Base-by-base conservation (phyloP, 1,284 basidiomycete genomes). In the Pseudozyma pruni region DNA sequence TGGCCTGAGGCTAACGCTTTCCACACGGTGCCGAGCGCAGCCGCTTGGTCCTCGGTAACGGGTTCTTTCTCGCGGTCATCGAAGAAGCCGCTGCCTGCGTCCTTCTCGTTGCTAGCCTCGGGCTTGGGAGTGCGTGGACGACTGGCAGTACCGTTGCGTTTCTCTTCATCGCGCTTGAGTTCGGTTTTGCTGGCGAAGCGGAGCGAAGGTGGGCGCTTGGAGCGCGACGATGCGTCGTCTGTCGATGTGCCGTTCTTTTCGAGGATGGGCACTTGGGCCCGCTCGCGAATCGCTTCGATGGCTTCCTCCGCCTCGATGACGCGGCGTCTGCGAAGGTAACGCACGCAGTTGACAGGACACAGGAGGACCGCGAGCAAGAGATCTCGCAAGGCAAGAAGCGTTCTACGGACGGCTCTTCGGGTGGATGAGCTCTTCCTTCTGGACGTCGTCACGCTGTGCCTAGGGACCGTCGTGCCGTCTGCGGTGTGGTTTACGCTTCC, bases 21-120 rank as follows among this genome's bases (percentile, higher is more conserved):
- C 68, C 61, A 58, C 8, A 35, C 54, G 0, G 25, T 17, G 1
- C 54, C 68, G 19, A 48, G 31, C 32, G 53, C 56, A 8, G 57
- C 61, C 9, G 74, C 74, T 38, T 76, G 74, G 8, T 76, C 74
- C 39, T 76, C 74, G 3, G 72, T 76, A 1, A 75, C 71, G 0
- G 69, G 58, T 42, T 70, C 59, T 5, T 54, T n/a, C n/a, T n/a
- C n/a, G n/a, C n/a, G 39, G 3, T 56, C 38, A 4, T 55, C 51
- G 32, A 56, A 42, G 22, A 33, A 16, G 7, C 35, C n/a, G 22
- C 19, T 29, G 17, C 11, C 29, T 16, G n/a, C 22, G 14, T 49
- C 48, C 33, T 54, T 56, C 14, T 34, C 39, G 13, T 67, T n/a
- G n/a, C n/a, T n/a, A n/a, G n/a, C n/a, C n/a, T n/a, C 55, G 4